Conservation (phyloP, 441 rosid genomes). For the Hura crepitans region DNA sequence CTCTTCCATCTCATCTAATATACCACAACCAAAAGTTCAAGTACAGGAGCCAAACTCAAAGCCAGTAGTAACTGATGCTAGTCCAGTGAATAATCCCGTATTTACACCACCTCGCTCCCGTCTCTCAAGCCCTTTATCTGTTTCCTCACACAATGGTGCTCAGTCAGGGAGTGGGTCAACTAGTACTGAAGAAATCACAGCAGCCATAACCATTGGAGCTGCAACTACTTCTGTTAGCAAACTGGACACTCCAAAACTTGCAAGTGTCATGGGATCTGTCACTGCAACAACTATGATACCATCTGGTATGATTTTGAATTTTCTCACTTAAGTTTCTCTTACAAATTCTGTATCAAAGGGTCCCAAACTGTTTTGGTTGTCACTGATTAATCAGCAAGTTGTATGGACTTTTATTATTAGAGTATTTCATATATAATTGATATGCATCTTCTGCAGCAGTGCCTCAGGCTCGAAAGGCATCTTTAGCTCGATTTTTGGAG, state of each 20-base stretch:
- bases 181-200: conserved; percentile 39
- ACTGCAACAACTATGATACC: conserved; percentile 44
- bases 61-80: conserved; percentile 32
- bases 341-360: not conserved
- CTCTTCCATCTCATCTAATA: conserved; percentile 27
- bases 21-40: conserved; percentile 30
- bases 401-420: not conserved
- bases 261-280: conserved; percentile 31
- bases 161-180: conserved; percentile 43
- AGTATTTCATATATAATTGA: conserved; percentile 1
- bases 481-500: conserved; percentile 87
- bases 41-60: conserved; percentile 33
- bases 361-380: not conserved
- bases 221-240: conserved; percentile 37
- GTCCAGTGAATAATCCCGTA: conserved; percentile 34
- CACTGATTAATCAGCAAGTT: not conserved
- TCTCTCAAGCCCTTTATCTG: conserved; percentile 48
- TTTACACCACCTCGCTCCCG: conserved; percentile 32
- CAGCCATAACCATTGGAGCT: conserved; percentile 36
- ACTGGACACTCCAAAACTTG: conserved; percentile 34
- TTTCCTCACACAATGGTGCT: conserved; percentile 49
- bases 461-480: conserved; percentile 89
- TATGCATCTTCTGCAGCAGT: conserved; percentile 31
- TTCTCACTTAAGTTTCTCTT: not conserved
- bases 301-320: conserved; percentile 42